These are phyloP conservation scores for Allantophomopsis cytisporea DNA, from an alignment of 2,329 filamentous ascomycete species.

Conservation along the genomic window DNA sequence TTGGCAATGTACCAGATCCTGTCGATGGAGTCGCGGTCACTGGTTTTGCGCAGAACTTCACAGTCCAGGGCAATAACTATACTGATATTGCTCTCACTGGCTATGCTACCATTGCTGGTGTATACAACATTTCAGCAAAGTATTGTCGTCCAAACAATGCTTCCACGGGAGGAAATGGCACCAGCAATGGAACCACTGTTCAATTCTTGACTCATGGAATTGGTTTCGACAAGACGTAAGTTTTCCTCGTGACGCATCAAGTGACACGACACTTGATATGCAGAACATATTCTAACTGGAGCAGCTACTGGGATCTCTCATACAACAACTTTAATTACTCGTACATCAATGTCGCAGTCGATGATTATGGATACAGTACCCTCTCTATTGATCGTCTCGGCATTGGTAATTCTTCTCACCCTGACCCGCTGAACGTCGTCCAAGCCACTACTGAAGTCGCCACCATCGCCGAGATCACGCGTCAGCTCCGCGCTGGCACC, in stretches of 20 bases:
- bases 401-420: conserved; percentile 41
- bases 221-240: conserved; percentile 34
- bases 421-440: conserved; percentile 44
- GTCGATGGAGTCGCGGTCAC: conserved; percentile 41
- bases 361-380: conserved; percentile 40
- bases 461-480: conserved; percentile 39
- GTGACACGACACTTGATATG: too few species aligned
- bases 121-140: conserved; percentile 43
- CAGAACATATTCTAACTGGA: conserved; percentile 1
- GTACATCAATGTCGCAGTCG: conserved; percentile 42
- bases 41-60: conserved; percentile 36
- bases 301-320: conserved; percentile 47
- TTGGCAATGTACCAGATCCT: conserved; percentile 29
- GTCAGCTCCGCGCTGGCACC: conserved; percentile 27
- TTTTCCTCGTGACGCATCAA: conserved; percentile 1
- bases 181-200: conserved; percentile 14
- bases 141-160: conserved; percentile 43
- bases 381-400: conserved; percentile 50
- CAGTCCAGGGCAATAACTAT: conserved; percentile 34
- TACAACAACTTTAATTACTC: conserved; percentile 46
- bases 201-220: conserved; percentile 40
- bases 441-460: conserved; percentile 44
- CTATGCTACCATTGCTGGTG: conserved; percentile 33
- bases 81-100: conserved; percentile 28
- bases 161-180: conserved; percentile 12